A percentile compares a stretch with the other conserved stretches of the same genome.
phyloP scores from a whole-genome alignment of 23 red algal species.

The Gracilaria gracilis region DNA sequence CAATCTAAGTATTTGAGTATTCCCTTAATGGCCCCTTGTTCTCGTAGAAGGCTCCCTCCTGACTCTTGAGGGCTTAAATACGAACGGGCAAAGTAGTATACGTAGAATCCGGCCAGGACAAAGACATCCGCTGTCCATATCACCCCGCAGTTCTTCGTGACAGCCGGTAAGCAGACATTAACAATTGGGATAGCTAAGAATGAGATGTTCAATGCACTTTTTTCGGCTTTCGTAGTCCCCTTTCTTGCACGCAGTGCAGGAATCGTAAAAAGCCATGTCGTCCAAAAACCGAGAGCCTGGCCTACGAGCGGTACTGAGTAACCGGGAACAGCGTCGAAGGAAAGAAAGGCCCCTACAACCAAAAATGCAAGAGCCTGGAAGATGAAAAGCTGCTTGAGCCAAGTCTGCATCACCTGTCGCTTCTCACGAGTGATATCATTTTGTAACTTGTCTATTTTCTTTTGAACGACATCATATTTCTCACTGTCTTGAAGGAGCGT shows the following conservation, averaged over 20 bases:
- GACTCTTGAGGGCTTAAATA: neutral
- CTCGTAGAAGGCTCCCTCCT: neutral
- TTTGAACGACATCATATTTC: neutral
- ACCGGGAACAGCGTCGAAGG: constrained; percentile 59
- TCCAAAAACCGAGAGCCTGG: constrained; percentile 96
- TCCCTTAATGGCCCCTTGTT: constrained; percentile 66
- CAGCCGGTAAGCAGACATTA: constrained; percentile 80
- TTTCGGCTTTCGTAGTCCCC: constrained; percentile 75
- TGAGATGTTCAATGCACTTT: constrained; percentile 90
- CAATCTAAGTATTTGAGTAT: constrained; percentile 83
- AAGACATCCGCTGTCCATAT: constrained; percentile 82
- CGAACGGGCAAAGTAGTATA: constrained; percentile 54
- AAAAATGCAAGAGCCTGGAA: constrained; percentile 71
- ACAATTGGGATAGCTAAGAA: constrained; percentile 76
- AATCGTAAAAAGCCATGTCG: constrained; percentile 96
- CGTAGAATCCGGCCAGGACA: constrained; percentile 69
- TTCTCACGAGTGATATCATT: constrained; percentile 70
- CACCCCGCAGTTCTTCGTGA: constrained; percentile 67
- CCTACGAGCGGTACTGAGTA: constrained; percentile 52
- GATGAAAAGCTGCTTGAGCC: constrained; percentile 85
- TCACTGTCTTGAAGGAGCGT: neutral
- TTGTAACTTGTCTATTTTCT: constrained; percentile 23
- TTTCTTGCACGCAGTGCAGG: constrained; percentile 97
- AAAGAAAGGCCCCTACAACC: constrained; percentile 70
- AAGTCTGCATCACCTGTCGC: constrained; percentile 84